A percentile compares a stretch with the other conserved stretches of the same genome.
Evolutionary conservation across 2,329 filamentous ascomycete species (phyloP).

Genomic region (Aphanoascus verrucosus): DNA sequence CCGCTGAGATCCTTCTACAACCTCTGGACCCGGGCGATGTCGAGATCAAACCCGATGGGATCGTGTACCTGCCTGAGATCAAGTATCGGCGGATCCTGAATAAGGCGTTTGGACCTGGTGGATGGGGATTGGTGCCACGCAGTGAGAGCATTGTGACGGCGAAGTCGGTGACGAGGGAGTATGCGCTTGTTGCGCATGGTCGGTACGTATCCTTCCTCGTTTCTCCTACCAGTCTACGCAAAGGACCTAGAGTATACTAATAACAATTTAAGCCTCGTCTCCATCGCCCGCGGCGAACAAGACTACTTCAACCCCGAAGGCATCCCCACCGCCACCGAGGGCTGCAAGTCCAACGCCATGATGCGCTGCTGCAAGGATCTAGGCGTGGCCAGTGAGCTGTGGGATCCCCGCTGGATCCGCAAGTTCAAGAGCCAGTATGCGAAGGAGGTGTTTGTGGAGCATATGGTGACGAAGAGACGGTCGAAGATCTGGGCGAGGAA

Average conservation of each 20-base stretch:
- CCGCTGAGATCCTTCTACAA: conserved; percentile 56
- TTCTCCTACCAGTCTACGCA: neutral
- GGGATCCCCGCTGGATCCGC: conserved; percentile 87
- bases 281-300: conserved; percentile 87
- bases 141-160: conserved; percentile 77
- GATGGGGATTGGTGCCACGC: conserved; percentile 85
- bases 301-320: conserved; percentile 82
- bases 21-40: conserved; percentile 64
- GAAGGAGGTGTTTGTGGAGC: conserved; percentile 81
- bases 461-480: conserved; percentile 75
- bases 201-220: conserved; percentile 46
- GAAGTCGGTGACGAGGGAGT: conserved; percentile 75
- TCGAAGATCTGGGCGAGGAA: conserved; percentile 79
- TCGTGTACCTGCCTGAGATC: conserved; percentile 94
- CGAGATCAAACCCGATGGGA: conserved; percentile 95
- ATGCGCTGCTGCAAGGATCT: conserved; percentile 98
- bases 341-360: conserved; percentile 93
- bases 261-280: conserved; percentile 59
- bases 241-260: neutral
- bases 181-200: conserved; percentile 78
- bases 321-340: conserved; percentile 88
- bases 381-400: conserved; percentile 86
- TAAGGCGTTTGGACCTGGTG: conserved; percentile 81
- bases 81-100: conserved; percentile 92
- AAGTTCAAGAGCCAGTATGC: conserved; percentile 65